A percentile compares a stretch with the other conserved stretches of the same genome.
Evolutionary conservation across 2,329 filamentous ascomycete species (phyloP).

Genomic region (Fusarium buxicola): DNA sequence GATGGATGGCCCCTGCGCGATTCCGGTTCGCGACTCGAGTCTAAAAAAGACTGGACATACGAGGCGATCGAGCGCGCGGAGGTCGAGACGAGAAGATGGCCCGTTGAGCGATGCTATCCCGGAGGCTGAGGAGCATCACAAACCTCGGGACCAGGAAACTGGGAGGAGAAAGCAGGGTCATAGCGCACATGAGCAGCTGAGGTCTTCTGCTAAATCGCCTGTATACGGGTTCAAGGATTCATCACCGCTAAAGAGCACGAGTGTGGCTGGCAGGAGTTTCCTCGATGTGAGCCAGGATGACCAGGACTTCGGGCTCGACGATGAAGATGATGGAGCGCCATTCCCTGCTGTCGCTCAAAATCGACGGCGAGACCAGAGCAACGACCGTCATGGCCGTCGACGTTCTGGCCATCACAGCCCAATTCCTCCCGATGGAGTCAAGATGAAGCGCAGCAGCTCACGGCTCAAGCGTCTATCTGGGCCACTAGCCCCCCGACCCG

Average conservation of each 20-base stretch:
- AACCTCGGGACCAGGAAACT: constrained; percentile 38
- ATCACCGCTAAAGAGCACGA: constrained; percentile 31
- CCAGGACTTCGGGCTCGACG: constrained; percentile 41
- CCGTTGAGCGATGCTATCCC: constrained; percentile 55
- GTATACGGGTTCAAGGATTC: constrained; percentile 42
- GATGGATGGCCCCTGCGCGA: constrained; percentile 60
- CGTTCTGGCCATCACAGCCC: constrained; percentile 63
- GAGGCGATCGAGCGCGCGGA: constrained; percentile 65
- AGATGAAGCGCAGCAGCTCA: constrained; percentile 67
- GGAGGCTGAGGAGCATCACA: constrained; percentile 53
- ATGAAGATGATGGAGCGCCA: constrained; percentile 73
- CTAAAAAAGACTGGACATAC: constrained; percentile 67
- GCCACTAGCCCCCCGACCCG: constrained; percentile 55
- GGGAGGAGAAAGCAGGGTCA: constrained; percentile 35
- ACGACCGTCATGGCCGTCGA: constrained; percentile 58
- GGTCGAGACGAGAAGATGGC: constrained; percentile 60
- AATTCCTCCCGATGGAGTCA: constrained; percentile 58
- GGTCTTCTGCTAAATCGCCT: constrained; percentile 29
- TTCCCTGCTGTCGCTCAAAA: constrained; percentile 76
- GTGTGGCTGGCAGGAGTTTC: constrained; percentile 37
- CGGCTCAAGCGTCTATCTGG: constrained; percentile 69
- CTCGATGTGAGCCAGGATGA: constrained; percentile 49
- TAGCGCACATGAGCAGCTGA: constrained; percentile 18
- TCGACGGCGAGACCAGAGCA: constrained; percentile 61
- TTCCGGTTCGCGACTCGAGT: constrained; percentile 77